Evolutionary conservation across 2,329 filamentous ascomycete genomes (phyloP).

Genomic region (Ophiostoma perfectum): DNA sequence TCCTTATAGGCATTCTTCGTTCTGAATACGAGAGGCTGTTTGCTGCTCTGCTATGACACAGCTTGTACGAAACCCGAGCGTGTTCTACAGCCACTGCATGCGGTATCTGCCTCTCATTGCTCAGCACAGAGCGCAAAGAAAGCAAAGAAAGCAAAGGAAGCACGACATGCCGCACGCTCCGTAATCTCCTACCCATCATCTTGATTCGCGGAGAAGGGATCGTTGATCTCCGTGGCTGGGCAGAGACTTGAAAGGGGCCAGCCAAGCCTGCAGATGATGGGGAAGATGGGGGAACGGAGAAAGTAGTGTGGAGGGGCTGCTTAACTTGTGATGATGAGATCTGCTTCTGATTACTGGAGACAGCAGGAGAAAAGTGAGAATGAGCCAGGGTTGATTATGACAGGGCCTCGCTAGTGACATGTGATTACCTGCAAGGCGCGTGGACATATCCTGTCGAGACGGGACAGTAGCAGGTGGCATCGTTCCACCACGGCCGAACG

Average conservation of each 20-base stretch:
- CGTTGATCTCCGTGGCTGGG: neutral
- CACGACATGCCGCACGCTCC: slow-evolving; percentile 10
- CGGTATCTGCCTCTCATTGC: neutral
- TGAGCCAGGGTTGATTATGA: neutral
- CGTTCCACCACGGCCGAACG: slow-evolving; percentile 23
- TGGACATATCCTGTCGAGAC: neutral
- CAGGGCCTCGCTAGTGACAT: neutral
- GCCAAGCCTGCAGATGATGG: neutral
- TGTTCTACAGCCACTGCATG: slow-evolving; percentile 10
- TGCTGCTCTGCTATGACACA: neutral
- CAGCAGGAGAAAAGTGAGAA: neutral
- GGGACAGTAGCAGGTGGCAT: neutral
- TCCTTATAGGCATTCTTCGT: neutral
- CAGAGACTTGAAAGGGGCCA: neutral
- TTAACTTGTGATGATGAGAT: neutral
- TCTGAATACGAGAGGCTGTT: neutral
- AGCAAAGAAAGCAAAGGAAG: neutral
- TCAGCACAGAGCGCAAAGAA: neutral
- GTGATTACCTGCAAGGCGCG: neutral
- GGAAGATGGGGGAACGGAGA: neutral
- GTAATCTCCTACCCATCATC: neutral
- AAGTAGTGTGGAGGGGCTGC: too few species aligned
- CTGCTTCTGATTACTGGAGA: neutral
- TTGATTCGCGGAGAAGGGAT: neutral
- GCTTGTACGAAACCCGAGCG: neutral